phyloP scores from a whole-genome alignment of 192 early-diverging fungal species.

The Dissophora globulifera region DNA sequence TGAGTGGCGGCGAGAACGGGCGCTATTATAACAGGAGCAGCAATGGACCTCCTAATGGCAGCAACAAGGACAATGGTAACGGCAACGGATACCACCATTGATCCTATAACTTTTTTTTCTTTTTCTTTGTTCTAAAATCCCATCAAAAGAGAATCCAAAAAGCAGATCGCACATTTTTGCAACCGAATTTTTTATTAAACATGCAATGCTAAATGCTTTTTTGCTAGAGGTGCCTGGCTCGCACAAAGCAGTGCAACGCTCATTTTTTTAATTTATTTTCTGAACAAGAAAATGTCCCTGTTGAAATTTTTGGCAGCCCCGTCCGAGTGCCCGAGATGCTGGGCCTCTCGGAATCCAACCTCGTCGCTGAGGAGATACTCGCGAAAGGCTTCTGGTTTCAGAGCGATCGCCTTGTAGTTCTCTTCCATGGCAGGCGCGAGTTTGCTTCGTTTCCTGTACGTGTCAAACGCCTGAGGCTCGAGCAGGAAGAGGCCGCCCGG shows the following conservation, averaged over 20 bases:
- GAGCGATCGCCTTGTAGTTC: constrained; percentile 51
- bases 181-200: constrained; percentile 32
- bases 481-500: constrained; percentile 74
- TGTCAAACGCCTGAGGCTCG: constrained; percentile 73
- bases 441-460: constrained; percentile 64
- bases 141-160: neutral
- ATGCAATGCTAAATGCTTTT: neutral
- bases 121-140: neutral
- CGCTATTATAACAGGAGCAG: constrained; percentile 8
- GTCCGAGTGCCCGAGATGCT: constrained; percentile 31
- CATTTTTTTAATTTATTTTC: constrained; percentile 18
- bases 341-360: constrained; percentile 52
- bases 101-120: neutral
- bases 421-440: constrained; percentile 45
- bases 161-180: neutral
- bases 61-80: constrained; percentile 9
- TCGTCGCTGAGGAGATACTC: constrained; percentile 45
- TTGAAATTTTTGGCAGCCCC: constrained; percentile 40
- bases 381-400: constrained; percentile 54
- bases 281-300: constrained; percentile 30
- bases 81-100: constrained; percentile 15
- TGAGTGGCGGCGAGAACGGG: constrained; percentile 32
- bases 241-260: neutral
- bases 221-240: too few relatives aligned
- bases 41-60: neutral